Evolutionary conservation across 2,329 filamentous ascomycete species (phyloP).

Genomic region (Aureobasidium musti): DNA sequence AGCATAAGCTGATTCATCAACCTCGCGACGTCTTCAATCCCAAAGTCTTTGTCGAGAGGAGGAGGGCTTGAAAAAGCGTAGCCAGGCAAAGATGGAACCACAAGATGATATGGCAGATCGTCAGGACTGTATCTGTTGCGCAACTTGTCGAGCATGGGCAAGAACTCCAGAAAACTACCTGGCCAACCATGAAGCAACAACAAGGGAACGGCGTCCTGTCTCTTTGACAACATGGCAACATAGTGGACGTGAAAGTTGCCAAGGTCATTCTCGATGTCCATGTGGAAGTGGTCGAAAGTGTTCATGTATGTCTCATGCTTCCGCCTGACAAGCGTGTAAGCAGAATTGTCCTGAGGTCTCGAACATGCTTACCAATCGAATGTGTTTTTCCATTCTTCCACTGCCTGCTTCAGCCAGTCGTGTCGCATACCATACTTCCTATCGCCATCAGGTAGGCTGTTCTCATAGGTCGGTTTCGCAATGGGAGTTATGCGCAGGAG

Average conservation of each 20-base stretch:
- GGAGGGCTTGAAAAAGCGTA: conserved; percentile 56
- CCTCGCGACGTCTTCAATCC: conserved; percentile 44
- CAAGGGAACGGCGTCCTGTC: conserved; percentile 54
- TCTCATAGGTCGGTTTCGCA: neutral
- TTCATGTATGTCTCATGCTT: neutral
- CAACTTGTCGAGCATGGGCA: conserved; percentile 54
- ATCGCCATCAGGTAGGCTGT: neutral
- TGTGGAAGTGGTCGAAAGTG: conserved; percentile 46
- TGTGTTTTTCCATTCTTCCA: neutral
- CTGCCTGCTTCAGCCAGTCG: neutral
- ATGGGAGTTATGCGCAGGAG: neutral
- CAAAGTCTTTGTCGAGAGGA: conserved; percentile 51
- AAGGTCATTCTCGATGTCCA: conserved; percentile 46
- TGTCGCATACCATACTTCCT: neutral
- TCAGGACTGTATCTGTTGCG: conserved; percentile 50
- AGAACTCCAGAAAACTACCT: conserved; percentile 55
- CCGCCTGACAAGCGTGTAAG: neutral
- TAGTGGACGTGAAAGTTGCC: conserved; percentile 53
- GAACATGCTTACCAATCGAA: neutral
- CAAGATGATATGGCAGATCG: conserved; percentile 58
- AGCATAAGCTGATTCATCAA: conserved; percentile 57
- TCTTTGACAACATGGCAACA: conserved; percentile 55
- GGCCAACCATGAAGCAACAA: conserved; percentile 60
- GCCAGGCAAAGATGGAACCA: conserved; percentile 59
- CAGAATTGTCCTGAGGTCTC: no score